Conservation (phyloP, 306 rosid species). For the Quercus robur region DNA sequence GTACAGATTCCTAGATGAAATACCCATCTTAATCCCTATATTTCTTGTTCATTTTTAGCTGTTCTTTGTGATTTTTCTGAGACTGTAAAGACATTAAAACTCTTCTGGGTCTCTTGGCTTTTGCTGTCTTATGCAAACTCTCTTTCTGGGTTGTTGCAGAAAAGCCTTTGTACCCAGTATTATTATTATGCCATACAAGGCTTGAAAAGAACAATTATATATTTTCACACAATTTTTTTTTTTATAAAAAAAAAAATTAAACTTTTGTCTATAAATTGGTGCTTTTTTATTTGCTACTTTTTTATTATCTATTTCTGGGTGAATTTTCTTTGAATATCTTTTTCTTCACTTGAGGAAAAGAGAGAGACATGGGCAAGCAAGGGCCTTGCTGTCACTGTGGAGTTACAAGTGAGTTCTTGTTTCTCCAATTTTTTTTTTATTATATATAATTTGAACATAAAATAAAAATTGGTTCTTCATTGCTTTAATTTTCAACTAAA, state of each 20-base stretch:
- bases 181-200: slow-evolving; percentile 31
- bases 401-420: slow-evolving; percentile 99
- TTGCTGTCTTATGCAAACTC: slow-evolving; percentile 55
- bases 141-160: slow-evolving; percentile 53
- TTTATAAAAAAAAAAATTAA: neutral
- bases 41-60: slow-evolving; percentile 44
- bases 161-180: slow-evolving; percentile 41
- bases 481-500: slow-evolving; percentile 10
- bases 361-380: slow-evolving; percentile 86
- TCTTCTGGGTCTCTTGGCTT: slow-evolving; percentile 72
- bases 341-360: slow-evolving; percentile 46
- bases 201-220: slow-evolving; percentile 34
- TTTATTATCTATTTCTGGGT: slow-evolving; percentile 13
- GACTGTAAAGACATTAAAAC: slow-evolving; percentile 34
- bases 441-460: slow-evolving; percentile 2
- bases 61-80: slow-evolving; percentile 38
- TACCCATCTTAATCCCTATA: slow-evolving; percentile 52
- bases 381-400: slow-evolving; percentile 99
- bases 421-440: slow-evolving; percentile 42
- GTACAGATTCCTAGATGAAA: slow-evolving; percentile 42
- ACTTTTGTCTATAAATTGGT: slow-evolving; percentile 18
- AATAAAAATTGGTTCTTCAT: slow-evolving; percentile 21
- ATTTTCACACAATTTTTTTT: slow-evolving; percentile 27
- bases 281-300: slow-evolving; percentile 11
- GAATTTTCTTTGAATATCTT: slow-evolving; percentile 38